Percentiles rank a stretch among this genome's conserved stretches.
Conservation (phyloP, 2,329 filamentous ascomycete species). For the Trichoderma sp. region DNA sequence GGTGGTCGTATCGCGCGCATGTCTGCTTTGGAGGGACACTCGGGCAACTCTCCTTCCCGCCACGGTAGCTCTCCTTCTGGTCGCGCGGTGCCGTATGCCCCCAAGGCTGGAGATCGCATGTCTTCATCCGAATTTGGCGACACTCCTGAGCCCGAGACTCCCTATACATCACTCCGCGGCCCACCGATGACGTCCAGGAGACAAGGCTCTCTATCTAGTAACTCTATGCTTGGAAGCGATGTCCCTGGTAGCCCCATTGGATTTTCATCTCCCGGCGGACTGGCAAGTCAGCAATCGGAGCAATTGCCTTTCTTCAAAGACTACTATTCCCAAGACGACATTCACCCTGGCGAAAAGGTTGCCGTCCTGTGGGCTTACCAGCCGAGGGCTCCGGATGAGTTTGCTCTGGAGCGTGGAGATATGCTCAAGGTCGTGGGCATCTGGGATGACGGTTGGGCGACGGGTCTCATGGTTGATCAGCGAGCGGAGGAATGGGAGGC, state of each 20-base stretch:
- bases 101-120: conserved; percentile 50
- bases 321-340: conserved; percentile 97
- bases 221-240: conserved; percentile 68
- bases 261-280: conserved; percentile 79
- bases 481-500: conserved; percentile 86
- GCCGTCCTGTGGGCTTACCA: conserved; percentile 96
- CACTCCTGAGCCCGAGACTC: conserved; percentile 67
- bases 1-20: conserved; percentile 91
- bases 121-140: conserved; percentile 70
- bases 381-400: conserved; percentile 89
- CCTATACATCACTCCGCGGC: conserved; percentile 54
- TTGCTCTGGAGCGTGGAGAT: conserved; percentile 87
- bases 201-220: conserved; percentile 85
- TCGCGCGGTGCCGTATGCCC: conserved; percentile 46
- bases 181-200: conserved; percentile 62
- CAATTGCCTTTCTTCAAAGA: conserved; percentile 97
- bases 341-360: conserved; percentile 86
- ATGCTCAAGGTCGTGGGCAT: conserved; percentile 98
- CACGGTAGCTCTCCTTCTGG: conserved; percentile 42
- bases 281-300: conserved; percentile 88
- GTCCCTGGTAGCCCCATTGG: conserved; percentile 69
- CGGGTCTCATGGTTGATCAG: conserved; percentile 78
- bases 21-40: conserved; percentile 83
- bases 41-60: conserved; percentile 57
- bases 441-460: conserved; percentile 99